These are phyloP conservation scores for Exophiala viscosa DNA, from an alignment of 2,329 filamentous ascomycete species.

Conservation along the genomic window DNA sequence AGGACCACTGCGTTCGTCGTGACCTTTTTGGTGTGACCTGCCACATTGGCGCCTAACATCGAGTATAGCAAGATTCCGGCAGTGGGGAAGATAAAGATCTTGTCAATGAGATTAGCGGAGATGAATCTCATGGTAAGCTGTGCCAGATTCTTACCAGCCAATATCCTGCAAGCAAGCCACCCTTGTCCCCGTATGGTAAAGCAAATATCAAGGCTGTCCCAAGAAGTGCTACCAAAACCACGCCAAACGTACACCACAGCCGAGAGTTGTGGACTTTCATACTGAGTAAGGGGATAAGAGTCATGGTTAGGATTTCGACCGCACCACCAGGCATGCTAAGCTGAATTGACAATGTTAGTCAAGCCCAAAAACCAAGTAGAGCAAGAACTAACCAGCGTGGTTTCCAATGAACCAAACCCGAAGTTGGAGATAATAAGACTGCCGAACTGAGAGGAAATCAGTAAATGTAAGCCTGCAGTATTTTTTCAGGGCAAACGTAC, in stretches of 20 bases:
- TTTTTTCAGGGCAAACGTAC: too few species aligned
- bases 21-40: constrained; percentile 35
- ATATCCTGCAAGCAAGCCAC: background rate
- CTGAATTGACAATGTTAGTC: background rate
- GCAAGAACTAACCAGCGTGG: constrained; percentile 32
- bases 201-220: background rate
- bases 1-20: constrained; percentile 22
- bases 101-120: background rate
- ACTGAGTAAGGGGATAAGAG: background rate
- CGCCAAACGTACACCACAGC: background rate
- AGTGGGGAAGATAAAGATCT: background rate
- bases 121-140: constrained; percentile 15
- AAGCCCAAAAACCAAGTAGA: background rate
- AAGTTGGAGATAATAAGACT: constrained; percentile 37
- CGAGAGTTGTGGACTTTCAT: background rate
- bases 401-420: constrained; percentile 35
- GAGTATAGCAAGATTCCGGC: background rate
- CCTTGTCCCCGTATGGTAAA: constrained; percentile 1
- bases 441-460: constrained; percentile 32
- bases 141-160: constrained; percentile 8
- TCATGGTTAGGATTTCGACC: constrained; percentile 3
- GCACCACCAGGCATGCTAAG: constrained; percentile 44
- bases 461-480: too few species aligned
- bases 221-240: background rate
- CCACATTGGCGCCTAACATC: constrained; percentile 28